Evolutionary conservation across 169 alveolate genomes (phyloP).

Genomic region (Cryptosporidium felis): DNA sequence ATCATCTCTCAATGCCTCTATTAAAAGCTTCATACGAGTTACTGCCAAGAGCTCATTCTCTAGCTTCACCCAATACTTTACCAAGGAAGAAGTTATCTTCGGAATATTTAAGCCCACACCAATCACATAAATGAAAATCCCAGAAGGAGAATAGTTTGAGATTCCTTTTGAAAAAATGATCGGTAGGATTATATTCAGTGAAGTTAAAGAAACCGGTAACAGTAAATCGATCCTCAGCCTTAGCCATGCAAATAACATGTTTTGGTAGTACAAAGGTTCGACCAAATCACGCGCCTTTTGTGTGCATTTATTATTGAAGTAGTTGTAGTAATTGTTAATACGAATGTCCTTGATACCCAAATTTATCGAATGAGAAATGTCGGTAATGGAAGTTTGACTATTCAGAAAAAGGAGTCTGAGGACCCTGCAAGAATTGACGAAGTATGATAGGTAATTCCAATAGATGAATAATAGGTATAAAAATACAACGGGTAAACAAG

Average conservation of each 20-base stretch:
- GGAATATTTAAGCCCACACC: slow-evolving; percentile 35
- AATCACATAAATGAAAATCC: background rate
- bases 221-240: slow-evolving; percentile 41
- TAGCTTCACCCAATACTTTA: slow-evolving; percentile 53
- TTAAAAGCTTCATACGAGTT: slow-evolving; percentile 6
- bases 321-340: background rate
- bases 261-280: slow-evolving; percentile 43
- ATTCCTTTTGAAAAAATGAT: background rate
- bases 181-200: slow-evolving; percentile 18
- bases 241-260: slow-evolving; percentile 41
- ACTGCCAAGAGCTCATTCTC: slow-evolving; percentile 60
- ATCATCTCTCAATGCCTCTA: background rate
- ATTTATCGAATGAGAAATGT: slow-evolving; percentile 18
- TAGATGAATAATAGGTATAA: slow-evolving; percentile 7
- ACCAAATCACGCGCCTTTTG: background rate
- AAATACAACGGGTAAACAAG: background rate
- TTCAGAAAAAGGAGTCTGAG: slow-evolving; percentile 20
- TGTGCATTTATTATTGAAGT: background rate
- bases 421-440: slow-evolving; percentile 17
- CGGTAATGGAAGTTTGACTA: slow-evolving; percentile 8
- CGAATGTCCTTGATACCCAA: slow-evolving; percentile 12
- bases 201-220: slow-evolving; percentile 14
- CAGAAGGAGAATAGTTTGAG: background rate
- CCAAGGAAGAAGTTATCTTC: slow-evolving; percentile 18
- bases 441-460: slow-evolving; percentile 48